phyloP scores from a whole-genome alignment of 257 asterid species.

The Knoxia roxburghii region DNA sequence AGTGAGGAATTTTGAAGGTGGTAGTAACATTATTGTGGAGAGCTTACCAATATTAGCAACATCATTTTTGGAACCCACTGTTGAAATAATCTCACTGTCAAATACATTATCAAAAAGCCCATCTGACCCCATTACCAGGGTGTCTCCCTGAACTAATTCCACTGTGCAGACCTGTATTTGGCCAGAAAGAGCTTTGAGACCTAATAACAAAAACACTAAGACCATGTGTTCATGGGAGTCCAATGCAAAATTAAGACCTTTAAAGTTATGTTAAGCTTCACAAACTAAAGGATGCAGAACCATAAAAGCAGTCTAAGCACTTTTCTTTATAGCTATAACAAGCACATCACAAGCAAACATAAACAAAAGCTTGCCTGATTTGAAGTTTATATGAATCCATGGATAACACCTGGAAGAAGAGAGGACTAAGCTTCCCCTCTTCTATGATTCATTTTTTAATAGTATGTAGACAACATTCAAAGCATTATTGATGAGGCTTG shows the following conservation, averaged over 20 bases:
- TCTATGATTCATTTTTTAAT: background rate
- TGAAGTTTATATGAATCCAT: background rate
- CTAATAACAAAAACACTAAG: background rate
- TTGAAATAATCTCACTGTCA: slow-evolving; percentile 53
- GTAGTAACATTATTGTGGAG: slow-evolving; percentile 4
- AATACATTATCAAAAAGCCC: slow-evolving; percentile 81
- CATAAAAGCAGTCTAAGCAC: background rate
- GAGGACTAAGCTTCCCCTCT: background rate
- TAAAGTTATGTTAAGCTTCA: background rate
- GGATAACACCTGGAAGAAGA: background rate
- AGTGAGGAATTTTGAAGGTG: slow-evolving; percentile 3
- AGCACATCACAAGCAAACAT: background rate
- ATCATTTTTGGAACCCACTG: slow-evolving; percentile 30
- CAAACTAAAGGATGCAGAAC: background rate
- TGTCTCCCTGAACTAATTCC: slow-evolving; percentile 66
- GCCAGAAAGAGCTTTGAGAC: background rate
- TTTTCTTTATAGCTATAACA: background rate
- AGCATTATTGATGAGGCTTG: too few relatives aligned
- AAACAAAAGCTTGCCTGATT: background rate
- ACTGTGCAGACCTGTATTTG: slow-evolving; percentile 55
- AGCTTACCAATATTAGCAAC: slow-evolving; percentile 55
- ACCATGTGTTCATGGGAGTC: background rate
- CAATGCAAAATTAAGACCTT: background rate
- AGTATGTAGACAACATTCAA: background rate
- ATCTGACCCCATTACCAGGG: slow-evolving; percentile 68